Conservation (phyloP, 176 grass and related monocot genomes). For the Carex kokanica region DNA sequence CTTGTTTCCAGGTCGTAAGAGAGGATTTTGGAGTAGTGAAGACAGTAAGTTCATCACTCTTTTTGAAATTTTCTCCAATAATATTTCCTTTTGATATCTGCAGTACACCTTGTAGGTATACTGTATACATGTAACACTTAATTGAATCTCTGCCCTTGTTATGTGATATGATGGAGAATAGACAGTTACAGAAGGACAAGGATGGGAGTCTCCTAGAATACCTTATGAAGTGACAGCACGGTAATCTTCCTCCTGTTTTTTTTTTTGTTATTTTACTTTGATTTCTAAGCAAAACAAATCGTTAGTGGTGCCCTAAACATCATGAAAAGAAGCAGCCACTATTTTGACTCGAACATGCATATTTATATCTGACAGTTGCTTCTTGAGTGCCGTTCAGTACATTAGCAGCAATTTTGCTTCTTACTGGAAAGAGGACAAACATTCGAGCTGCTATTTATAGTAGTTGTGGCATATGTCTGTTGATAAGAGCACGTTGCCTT, state of each 20-base stretch:
- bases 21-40: slow-evolving; percentile 94
- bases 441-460: background rate
- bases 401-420: background rate
- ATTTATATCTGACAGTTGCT: background rate
- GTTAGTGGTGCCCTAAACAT: background rate
- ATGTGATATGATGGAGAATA: slow-evolving; percentile 28
- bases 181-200: slow-evolving; percentile 80
- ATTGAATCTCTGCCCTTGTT: background rate
- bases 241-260: slow-evolving; percentile 37
- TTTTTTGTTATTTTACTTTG: background rate
- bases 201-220: slow-evolving; percentile 97
- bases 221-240: slow-evolving; percentile 87
- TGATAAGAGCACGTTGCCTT: background rate
- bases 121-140: background rate
- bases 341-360: background rate
- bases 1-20: slow-evolving; percentile 50
- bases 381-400: background rate
- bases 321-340: background rate
- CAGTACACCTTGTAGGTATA: slow-evolving; percentile 11
- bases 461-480: background rate
- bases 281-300: background rate
- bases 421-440: background rate
- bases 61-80: slow-evolving; percentile 8
- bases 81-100: background rate
- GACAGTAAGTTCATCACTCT: slow-evolving; percentile 44